These are phyloP conservation scores for Spinacia oleracea DNA, from an alignment of 179 eudicot species.

Conservation along the genomic window DNA sequence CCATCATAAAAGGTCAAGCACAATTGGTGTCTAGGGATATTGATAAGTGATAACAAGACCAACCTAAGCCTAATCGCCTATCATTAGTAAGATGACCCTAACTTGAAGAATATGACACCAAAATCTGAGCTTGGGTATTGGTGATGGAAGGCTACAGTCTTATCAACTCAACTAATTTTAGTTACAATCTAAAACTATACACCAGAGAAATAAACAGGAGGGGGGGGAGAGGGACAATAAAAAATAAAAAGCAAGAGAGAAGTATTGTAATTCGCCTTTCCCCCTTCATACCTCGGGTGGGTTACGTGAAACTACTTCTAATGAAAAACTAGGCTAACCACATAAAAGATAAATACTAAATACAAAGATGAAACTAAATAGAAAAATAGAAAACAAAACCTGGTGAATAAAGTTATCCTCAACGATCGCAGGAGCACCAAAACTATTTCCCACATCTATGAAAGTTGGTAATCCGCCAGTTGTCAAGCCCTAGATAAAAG, in stretches of 20 bases:
- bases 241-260: not conserved
- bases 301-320: not conserved
- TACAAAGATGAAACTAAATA: not conserved
- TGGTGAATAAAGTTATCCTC: constrained; percentile 92
- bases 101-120: not conserved
- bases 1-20: not conserved
- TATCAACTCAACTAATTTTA: not conserved
- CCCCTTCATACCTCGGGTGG: not conserved
- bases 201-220: not conserved
- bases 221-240: not conserved
- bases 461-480: constrained; percentile 98
- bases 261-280: not conserved
- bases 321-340: not conserved
- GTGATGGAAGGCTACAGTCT: not conserved
- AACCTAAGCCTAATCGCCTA: not conserved
- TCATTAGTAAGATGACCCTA: not conserved
- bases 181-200: not conserved
- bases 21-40: not conserved
- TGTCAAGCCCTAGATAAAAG: constrained; percentile 75
- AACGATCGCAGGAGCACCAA: constrained; percentile 94
- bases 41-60: not conserved
- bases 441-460: constrained; percentile 95
- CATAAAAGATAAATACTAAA: not conserved
- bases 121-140: not conserved
- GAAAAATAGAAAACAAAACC: constrained; percentile 37